phyloP scores from a whole-genome alignment of 352 stramenopile genomes.

The Globisporangium perplexum region DNA sequence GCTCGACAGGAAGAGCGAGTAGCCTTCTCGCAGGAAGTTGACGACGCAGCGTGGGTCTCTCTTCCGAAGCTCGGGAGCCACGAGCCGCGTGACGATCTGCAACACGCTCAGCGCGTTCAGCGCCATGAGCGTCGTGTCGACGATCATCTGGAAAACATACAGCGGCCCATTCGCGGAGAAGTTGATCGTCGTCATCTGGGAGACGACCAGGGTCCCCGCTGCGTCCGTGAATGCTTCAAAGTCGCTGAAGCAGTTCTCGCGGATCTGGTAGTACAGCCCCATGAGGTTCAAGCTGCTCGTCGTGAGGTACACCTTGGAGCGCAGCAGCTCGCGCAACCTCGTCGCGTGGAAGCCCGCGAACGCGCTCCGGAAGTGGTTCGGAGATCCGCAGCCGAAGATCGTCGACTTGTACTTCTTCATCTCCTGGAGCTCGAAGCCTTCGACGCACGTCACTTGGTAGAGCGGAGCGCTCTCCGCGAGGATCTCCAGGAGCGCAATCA shows the following conservation, averaged over 20 bases:
- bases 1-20: not conserved
- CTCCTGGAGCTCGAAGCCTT: slow-evolving; percentile 31
- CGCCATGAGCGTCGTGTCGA: slow-evolving; percentile 21
- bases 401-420: slow-evolving; percentile 15
- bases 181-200: slow-evolving; percentile 32
- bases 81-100: no score
- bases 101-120: slow-evolving; percentile 9
- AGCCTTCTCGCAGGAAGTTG: not conserved
- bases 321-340: slow-evolving; percentile 14
- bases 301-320: slow-evolving; percentile 24
- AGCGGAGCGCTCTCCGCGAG: slow-evolving; percentile 46
- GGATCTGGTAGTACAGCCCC: slow-evolving; percentile 27
- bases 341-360: slow-evolving; percentile 18
- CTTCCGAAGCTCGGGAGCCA: not conserved
- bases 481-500: slow-evolving; percentile 36
- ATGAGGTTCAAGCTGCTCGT: slow-evolving; percentile 18
- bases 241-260: slow-evolving; percentile 20
- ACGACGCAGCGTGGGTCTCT: not conserved
- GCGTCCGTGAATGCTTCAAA: slow-evolving; percentile 7
- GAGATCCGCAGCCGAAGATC: slow-evolving; percentile 31
- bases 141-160: slow-evolving; percentile 25
- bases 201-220: slow-evolving; percentile 8
- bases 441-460: slow-evolving; percentile 34
- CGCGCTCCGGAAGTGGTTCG: slow-evolving; percentile 25
- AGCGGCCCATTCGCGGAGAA: slow-evolving; percentile 36